These are phyloP conservation scores for Fagopyrum tataricum DNA, from an alignment of 148 eudicot genomes.

Conservation along the genomic window DNA sequence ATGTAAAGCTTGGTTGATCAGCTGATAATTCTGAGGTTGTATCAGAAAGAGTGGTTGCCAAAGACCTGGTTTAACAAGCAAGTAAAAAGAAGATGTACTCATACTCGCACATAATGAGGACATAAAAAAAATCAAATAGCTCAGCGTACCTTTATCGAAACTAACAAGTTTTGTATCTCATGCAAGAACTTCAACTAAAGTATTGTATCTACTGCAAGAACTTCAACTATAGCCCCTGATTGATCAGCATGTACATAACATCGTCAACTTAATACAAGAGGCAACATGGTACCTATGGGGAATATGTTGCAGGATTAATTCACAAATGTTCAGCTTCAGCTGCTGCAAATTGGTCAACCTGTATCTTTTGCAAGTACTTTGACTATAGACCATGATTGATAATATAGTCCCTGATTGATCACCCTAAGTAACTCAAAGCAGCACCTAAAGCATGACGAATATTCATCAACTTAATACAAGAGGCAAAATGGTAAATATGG, in stretches of 20 bases:
- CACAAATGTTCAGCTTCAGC: no score
- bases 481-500: no score
- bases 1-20: background rate
- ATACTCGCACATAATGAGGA: slow-evolving; percentile 2
- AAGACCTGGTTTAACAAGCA: background rate
- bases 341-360: no score
- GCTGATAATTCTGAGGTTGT: slow-evolving; percentile 18
- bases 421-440: no score
- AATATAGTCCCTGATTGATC: no score
- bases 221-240: slow-evolving; percentile 43
- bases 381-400: no score
- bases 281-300: background rate
- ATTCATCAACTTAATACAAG: no score
- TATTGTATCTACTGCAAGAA: no score
- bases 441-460: no score
- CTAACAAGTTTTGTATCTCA: slow-evolving; percentile 52
- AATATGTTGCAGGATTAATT: background rate
- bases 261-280: background rate
- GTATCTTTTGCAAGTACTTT: no score
- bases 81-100: background rate
- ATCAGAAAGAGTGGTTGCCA: slow-evolving; percentile 48
- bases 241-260: slow-evolving; percentile 37
- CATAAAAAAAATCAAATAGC: slow-evolving; percentile 1
- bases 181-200: no score
- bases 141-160: slow-evolving; percentile 35